phyloP scores from a whole-genome alignment of 2,329 filamentous ascomycete genomes.

The Xylaria hypoxylon region DNA sequence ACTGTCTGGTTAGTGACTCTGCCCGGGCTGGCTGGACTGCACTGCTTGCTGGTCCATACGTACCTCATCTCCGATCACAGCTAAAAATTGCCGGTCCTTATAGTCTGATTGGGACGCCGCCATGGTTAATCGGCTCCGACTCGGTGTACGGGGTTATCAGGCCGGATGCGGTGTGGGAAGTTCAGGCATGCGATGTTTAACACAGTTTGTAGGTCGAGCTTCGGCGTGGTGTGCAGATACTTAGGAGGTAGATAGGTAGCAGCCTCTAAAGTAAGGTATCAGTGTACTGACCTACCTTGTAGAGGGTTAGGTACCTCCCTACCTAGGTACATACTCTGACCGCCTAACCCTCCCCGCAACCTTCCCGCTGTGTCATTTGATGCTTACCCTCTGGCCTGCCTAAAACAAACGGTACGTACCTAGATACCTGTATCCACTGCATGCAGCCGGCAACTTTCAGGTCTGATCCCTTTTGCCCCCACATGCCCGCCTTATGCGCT shows the following conservation, averaged over 20 bases:
- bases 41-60: conserved; percentile 33
- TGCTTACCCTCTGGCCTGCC: no score
- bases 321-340: not conserved
- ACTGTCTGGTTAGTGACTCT: not conserved
- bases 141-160: conserved; percentile 1
- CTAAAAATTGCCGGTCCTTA: conserved; percentile 93
- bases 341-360: conserved; percentile 3
- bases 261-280: not conserved
- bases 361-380: no score
- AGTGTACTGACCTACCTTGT: no score
- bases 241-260: not conserved
- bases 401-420: no score
- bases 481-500: not conserved
- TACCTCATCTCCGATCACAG: conserved; percentile 97
- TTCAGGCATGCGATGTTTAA: conserved; percentile 2
- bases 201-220: conserved; percentile 8
- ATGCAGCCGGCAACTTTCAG: conserved; percentile 7
- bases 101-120: conserved; percentile 69
- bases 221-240: not conserved
- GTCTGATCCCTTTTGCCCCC: not conserved
- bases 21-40: no score
- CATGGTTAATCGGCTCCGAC: conserved; percentile 36
- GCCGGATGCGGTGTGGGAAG: conserved; percentile 16
- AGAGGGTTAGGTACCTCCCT: no score
- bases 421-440: conserved; percentile 9